Percentiles rank a stretch among this genome's conserved stretches.
Conservation (phyloP, 2,329 filamentous ascomycete species). For the Parastagonospora nodorum region DNA sequence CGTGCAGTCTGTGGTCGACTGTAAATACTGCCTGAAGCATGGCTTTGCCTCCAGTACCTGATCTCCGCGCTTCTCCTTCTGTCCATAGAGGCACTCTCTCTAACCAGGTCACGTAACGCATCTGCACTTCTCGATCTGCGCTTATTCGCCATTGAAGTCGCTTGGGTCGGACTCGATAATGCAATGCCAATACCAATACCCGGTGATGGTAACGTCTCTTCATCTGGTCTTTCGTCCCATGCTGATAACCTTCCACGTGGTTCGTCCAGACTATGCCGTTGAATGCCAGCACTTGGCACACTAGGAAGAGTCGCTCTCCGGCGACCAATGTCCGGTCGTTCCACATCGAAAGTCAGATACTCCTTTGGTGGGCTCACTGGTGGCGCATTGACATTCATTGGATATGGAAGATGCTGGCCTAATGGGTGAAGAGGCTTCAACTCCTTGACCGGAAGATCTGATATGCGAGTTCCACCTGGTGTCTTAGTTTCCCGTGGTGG, state of each 20-base stretch:
- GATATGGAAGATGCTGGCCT: slow-evolving; percentile 44
- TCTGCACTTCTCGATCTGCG: slow-evolving; percentile 46
- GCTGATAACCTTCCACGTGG: slow-evolving; percentile 25
- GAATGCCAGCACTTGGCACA: slow-evolving; percentile 26
- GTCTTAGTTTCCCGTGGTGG: slow-evolving; percentile 27
- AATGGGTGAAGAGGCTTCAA: slow-evolving; percentile 41
- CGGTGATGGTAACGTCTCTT: slow-evolving; percentile 30
- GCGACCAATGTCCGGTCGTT: slow-evolving; percentile 26
- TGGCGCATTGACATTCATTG: slow-evolving; percentile 49
- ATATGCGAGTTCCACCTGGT: slow-evolving; percentile 35
- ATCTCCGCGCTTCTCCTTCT: slow-evolving; percentile 43
- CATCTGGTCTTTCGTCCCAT: slow-evolving; percentile 36
- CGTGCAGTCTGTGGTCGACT: slow-evolving; percentile 42
- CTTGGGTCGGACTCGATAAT: slow-evolving; percentile 36
- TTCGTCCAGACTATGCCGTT: slow-evolving; percentile 37
- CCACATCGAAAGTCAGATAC: slow-evolving; percentile 40
- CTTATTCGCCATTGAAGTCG: slow-evolving; percentile 26
- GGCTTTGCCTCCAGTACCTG: slow-evolving; percentile 43
- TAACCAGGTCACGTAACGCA: slow-evolving; percentile 41
- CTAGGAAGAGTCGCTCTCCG: slow-evolving; percentile 45
- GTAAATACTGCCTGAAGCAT: slow-evolving; percentile 39
- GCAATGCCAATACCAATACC: slow-evolving; percentile 46
- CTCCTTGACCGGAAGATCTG: slow-evolving; percentile 40
- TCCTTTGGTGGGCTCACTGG: slow-evolving; percentile 41
- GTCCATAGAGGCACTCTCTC: slow-evolving; percentile 25